These are phyloP conservation scores for Pythium chondricola DNA, from an alignment of 352 stramenopile species.

Conservation along the genomic window DNA sequence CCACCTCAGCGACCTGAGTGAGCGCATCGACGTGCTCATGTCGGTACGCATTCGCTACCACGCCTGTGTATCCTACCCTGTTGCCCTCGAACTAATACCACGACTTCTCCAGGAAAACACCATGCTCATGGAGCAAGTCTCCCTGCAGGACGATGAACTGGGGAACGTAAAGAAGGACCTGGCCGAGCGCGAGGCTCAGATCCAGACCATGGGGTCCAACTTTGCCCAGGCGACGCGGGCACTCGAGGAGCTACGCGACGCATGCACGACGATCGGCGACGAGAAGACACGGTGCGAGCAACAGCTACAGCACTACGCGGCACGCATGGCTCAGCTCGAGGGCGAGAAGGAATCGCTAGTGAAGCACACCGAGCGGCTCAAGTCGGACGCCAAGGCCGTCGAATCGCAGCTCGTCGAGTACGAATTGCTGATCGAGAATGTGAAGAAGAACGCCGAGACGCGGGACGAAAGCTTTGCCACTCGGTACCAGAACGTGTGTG, in stretches of 20 bases:
- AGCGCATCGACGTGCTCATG: conserved; percentile 79
- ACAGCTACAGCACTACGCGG: conserved; percentile 63
- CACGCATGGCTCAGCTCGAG: conserved; percentile 57
- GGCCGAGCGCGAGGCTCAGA: conserved; percentile 52
- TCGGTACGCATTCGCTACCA: conserved; percentile 21
- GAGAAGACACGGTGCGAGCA: conserved; percentile 64
- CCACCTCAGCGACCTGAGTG: conserved; percentile 67
- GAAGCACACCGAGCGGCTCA: conserved; percentile 28
- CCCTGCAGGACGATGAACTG: conserved; percentile 69
- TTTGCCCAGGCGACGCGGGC: conserved; percentile 70
- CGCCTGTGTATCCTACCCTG: not conserved
- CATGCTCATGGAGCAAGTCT: conserved; percentile 78
- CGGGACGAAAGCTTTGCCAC: conserved; percentile 56
- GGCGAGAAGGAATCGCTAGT: conserved; percentile 38
- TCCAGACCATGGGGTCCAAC: conserved; percentile 65
- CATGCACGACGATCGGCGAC: conserved; percentile 40
- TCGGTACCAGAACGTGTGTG: conserved; percentile 70
- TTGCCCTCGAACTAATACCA: too few species aligned
- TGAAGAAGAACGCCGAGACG: conserved; percentile 49
- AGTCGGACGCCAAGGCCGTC: conserved; percentile 26
- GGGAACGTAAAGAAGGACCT: conserved; percentile 57
- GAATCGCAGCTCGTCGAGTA: conserved; percentile 59
- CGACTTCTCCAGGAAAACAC: conserved; percentile 80
- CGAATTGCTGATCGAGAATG: conserved; percentile 44
- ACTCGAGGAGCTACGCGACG: conserved; percentile 58